phyloP scores from a whole-genome alignment of 768 basidiomycete genomes.

The Rhizopogon sp. region DNA sequence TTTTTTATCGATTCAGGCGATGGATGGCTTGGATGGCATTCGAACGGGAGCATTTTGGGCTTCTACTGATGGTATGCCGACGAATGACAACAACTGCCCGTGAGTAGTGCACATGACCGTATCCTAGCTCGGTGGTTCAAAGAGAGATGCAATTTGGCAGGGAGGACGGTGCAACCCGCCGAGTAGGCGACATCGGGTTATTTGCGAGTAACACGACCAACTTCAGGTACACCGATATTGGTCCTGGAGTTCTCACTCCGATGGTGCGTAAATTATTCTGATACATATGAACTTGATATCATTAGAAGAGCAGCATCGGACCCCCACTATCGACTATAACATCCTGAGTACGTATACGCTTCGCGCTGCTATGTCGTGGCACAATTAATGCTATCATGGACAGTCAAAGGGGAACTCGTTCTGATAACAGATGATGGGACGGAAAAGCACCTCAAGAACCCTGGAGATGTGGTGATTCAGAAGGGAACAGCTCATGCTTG shows the following conservation, averaged over 20 bases:
- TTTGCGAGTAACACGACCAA: conserved; percentile 42
- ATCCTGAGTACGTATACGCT: conserved; percentile 41
- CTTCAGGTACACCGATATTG: conserved; percentile 48
- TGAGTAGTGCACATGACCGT: conserved; percentile 14
- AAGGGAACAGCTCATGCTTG: conserved; percentile 59
- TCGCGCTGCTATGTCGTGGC: not conserved
- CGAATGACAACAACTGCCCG: conserved; percentile 49
- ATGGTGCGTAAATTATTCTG: conserved; percentile 34
- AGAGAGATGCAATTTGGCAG: conserved; percentile 20
- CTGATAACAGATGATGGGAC: conserved; percentile 53
- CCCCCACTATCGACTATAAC: conserved; percentile 58
- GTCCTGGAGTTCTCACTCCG: conserved; percentile 42
- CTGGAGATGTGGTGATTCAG: conserved; percentile 54
- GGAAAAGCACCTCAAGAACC: conserved; percentile 46
- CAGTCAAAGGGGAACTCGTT: conserved; percentile 52
- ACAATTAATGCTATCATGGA: not conserved
- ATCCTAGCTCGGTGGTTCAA: not conserved
- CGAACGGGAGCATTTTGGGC: conserved; percentile 40
- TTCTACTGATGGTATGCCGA: conserved; percentile 44
- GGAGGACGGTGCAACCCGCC: conserved; percentile 45
- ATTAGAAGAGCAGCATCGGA: conserved; percentile 25
- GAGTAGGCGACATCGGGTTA: conserved; percentile 37
- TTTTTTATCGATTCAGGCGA: not conserved
- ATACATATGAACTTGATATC: not conserved
- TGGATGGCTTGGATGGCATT: conserved; percentile 3